Conservation (phyloP, 805 yeast species). For the Lachancea thermotolerans region DNA sequence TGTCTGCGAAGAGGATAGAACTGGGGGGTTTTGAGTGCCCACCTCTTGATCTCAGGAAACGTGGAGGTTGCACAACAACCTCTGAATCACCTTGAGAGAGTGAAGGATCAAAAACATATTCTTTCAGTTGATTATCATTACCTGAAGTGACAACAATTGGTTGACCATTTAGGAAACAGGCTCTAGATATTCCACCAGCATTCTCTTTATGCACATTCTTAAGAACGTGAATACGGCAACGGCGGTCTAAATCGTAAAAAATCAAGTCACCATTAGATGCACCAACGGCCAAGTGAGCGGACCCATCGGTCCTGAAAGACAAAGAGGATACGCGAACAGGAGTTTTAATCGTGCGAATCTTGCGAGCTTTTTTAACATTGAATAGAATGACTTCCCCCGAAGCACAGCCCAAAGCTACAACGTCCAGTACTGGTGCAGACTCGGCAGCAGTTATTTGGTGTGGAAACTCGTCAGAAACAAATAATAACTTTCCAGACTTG, state of each 20-base stretch:
- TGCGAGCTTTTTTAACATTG: slow-evolving; percentile 59
- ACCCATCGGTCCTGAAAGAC: slow-evolving; percentile 88
- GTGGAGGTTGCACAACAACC: slow-evolving; percentile 77
- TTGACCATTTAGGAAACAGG: slow-evolving; percentile 79
- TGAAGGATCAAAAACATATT: slow-evolving; percentile 89
- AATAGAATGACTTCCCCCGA: slow-evolving; percentile 60
- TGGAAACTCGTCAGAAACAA: slow-evolving; percentile 46
- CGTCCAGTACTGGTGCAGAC: slow-evolving; percentile 80
- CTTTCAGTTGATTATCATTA: slow-evolving; percentile 83
- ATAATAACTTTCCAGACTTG: slow-evolving; percentile 67
- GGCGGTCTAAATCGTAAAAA: slow-evolving; percentile 73
- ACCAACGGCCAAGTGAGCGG: slow-evolving; percentile 75
- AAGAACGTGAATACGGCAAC: slow-evolving; percentile 67
- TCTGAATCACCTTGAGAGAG: slow-evolving; percentile 45
- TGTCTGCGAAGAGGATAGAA: slow-evolving; percentile 66
- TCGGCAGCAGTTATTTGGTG: slow-evolving; percentile 63
- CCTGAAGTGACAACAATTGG: slow-evolving; percentile 86
- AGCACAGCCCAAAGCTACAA: slow-evolving; percentile 68
- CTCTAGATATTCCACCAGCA: slow-evolving; percentile 71
- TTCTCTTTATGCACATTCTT: slow-evolving; percentile 65
- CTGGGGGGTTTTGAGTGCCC: slow-evolving; percentile 96
- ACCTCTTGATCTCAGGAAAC: slow-evolving; percentile 87
- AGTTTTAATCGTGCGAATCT: slow-evolving; percentile 43
- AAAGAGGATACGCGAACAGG: slow-evolving; percentile 45
- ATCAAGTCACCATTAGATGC: slow-evolving; percentile 73